A percentile compares a stretch with the other conserved stretches of the same genome.
These are phyloP conservation scores for Blastosporella zonata DNA, from an alignment of 1,284 basidiomycete species.

Conservation along the genomic window DNA sequence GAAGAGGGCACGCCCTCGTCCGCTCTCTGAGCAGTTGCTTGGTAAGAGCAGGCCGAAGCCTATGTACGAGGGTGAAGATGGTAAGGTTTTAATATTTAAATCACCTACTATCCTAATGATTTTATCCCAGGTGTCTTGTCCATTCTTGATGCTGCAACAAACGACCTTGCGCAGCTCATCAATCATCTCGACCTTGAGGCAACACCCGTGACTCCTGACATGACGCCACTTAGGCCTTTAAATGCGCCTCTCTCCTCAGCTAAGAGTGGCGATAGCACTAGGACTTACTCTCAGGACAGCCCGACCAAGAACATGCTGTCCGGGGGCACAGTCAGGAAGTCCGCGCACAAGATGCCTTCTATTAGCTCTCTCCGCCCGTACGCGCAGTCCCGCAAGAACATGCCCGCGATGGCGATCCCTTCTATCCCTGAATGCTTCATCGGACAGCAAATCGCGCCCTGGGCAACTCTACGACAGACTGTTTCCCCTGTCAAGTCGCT, in stretches of 20 bases:
- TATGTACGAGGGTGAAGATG: slow-evolving; percentile 53
- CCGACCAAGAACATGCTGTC: slow-evolving; percentile 29
- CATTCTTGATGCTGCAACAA: slow-evolving; percentile 70
- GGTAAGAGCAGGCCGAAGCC: slow-evolving; percentile 45
- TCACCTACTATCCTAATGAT: slow-evolving; percentile 1
- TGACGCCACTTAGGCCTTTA: slow-evolving; percentile 36
- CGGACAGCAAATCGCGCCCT: slow-evolving; percentile 63
- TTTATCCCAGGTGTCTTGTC: slow-evolving; percentile 53
- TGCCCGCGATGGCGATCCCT: not conserved
- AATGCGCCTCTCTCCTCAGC: slow-evolving; percentile 23
- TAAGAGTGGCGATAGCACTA: slow-evolving; percentile 15
- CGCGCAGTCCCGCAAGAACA: slow-evolving; percentile 39
- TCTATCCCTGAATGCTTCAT: slow-evolving; percentile 29
- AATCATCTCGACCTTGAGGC: slow-evolving; percentile 72
- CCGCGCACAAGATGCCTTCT: slow-evolving; percentile 43
- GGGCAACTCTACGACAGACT: slow-evolving; percentile 48
- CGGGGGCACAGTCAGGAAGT: slow-evolving; percentile 34
- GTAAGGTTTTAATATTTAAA: slow-evolving; percentile 24
- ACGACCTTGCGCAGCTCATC: slow-evolving; percentile 73
- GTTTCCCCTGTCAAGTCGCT: slow-evolving; percentile 45
- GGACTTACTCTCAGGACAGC: slow-evolving; percentile 35
- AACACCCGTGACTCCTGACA: slow-evolving; percentile 56
- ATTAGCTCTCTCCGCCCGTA: slow-evolving; percentile 62
- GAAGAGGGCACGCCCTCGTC: slow-evolving; percentile 50
- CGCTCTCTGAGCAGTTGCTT: slow-evolving; percentile 64